These are phyloP conservation scores for Candida loeiensis DNA, from an alignment of 805 yeast genomes.

Conservation along the genomic window DNA sequence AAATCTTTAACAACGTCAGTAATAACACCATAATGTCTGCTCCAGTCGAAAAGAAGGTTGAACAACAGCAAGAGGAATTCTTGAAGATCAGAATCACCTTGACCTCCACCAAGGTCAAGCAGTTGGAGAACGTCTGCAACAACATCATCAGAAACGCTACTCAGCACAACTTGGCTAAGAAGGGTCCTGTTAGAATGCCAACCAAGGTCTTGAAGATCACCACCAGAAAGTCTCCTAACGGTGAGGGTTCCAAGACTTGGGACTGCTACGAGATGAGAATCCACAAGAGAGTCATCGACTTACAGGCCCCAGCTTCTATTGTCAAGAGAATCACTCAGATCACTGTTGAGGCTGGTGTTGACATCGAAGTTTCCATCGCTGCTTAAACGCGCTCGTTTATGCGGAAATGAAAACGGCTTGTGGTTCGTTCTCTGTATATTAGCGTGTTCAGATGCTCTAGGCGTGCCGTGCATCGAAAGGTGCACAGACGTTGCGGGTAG, in stretches of 20 bases:
- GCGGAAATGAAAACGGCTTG: neutral
- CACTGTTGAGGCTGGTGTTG: slow-evolving; percentile 99
- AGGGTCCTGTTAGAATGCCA: slow-evolving; percentile 99
- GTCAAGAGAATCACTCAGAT: slow-evolving; percentile 96
- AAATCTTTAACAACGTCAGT: slow-evolving; percentile 36
- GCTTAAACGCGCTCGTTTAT: slow-evolving; percentile 44
- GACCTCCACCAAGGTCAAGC: slow-evolving; percentile 98
- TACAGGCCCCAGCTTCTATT: slow-evolving; percentile 90
- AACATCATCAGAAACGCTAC: slow-evolving; percentile 87
- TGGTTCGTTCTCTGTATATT: slow-evolving; percentile 8
- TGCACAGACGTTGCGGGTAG: slow-evolving; percentile 55
- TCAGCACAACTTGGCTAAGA: slow-evolving; percentile 78
- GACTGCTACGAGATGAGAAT: slow-evolving; percentile 99
- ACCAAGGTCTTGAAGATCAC: slow-evolving; percentile 96
- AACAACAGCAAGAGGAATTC: slow-evolving; percentile 77
- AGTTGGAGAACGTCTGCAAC: slow-evolving; percentile 92
- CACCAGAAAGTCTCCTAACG: slow-evolving; percentile 99
- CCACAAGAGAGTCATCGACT: slow-evolving; percentile 99
- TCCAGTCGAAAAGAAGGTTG: slow-evolving; percentile 71
- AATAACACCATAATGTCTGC: slow-evolving; percentile 59
- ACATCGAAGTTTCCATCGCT: slow-evolving; percentile 91
- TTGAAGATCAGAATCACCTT: slow-evolving; percentile 98
- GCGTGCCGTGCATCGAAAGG: slow-evolving; percentile 51
- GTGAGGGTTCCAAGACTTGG: slow-evolving; percentile 99
- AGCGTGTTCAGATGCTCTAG: slow-evolving; percentile 49